These are phyloP conservation scores for Lizonia empirigonia DNA, from an alignment of 2,329 filamentous ascomycete species.

Conservation along the genomic window DNA sequence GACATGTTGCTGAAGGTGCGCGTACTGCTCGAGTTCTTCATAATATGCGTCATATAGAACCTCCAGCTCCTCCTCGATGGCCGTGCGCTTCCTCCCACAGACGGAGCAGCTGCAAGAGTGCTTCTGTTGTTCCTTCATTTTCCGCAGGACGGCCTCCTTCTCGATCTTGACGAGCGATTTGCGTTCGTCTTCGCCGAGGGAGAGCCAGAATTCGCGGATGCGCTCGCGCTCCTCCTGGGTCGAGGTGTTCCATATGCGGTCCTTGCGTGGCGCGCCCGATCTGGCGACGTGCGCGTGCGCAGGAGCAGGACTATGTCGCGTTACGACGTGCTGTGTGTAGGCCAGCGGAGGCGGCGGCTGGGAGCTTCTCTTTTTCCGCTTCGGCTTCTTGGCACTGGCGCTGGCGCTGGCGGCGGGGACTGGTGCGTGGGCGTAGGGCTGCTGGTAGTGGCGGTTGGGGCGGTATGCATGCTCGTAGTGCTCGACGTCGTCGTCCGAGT, in stretches of 20 bases:
- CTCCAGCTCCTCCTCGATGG: constrained; percentile 97
- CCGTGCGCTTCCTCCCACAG: constrained; percentile 92
- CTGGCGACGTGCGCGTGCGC: constrained; percentile 53
- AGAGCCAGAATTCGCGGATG: constrained; percentile 98
- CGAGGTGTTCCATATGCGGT: constrained; percentile 97
- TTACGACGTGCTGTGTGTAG: constrained; percentile 36
- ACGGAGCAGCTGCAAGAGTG: constrained; percentile 98
- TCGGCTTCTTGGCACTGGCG: constrained; percentile 57
- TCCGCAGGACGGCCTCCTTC: constrained; percentile 95
- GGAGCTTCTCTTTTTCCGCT: constrained; percentile 72
- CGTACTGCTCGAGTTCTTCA: constrained; percentile 96
- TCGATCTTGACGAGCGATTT: constrained; percentile 97
- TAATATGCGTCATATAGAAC: constrained; percentile 99
- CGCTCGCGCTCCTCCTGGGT: constrained; percentile 93
- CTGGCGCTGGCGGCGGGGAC: constrained; percentile 32
- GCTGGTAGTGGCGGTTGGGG: constrained; percentile 41
- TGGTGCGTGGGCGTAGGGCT: constrained; percentile 32
- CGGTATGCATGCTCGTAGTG: constrained; percentile 41
- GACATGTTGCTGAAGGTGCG: constrained; percentile 78
- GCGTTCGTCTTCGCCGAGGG: constrained; percentile 89
- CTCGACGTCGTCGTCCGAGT: constrained; percentile 47
- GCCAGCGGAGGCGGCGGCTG: constrained; percentile 42
- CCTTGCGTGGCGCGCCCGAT: constrained; percentile 59
- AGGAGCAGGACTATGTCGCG: constrained; percentile 50
- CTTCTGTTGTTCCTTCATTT: constrained; percentile 99